phyloP scores from a whole-genome alignment of 192 early-diverging fungal species.

The Pilobolus umbonatus region DNA sequence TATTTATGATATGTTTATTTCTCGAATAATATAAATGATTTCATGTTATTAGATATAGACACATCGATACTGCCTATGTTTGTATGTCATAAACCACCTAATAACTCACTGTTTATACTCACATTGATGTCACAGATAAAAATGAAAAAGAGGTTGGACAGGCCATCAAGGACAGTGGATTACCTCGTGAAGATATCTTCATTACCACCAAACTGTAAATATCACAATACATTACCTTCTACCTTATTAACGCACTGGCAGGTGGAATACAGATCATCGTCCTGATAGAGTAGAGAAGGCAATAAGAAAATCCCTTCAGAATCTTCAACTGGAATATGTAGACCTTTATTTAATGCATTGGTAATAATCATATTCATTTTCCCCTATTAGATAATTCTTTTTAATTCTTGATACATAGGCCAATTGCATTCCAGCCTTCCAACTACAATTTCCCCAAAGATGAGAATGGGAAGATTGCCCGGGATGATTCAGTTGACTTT shows the following conservation, averaged over 20 bases:
- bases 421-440: slow-evolving; percentile 24
- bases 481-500: slow-evolving; percentile 30
- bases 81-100: slow-evolving; percentile 10
- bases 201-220: slow-evolving; percentile 61
- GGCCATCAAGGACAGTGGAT: slow-evolving; percentile 53
- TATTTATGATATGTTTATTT: not conserved
- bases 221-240: not conserved
- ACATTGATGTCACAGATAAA: slow-evolving; percentile 39
- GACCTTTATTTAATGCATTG: slow-evolving; percentile 67
- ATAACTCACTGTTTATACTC: not conserved
- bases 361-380: not conserved
- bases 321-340: slow-evolving; percentile 71
- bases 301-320: slow-evolving; percentile 58
- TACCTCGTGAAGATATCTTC: slow-evolving; percentile 71
- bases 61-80: slow-evolving; percentile 32
- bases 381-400: not conserved
- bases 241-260: not conserved
- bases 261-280: slow-evolving; percentile 48
- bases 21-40: not conserved
- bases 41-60: slow-evolving; percentile 19
- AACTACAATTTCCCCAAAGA: slow-evolving; percentile 20
- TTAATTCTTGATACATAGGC: slow-evolving; percentile 17
- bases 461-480: slow-evolving; percentile 26
- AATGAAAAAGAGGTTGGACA: slow-evolving; percentile 81
- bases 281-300: slow-evolving; percentile 59